Conservation (phyloP, 768 basidiomycete species). For the Agaricus blazei region DNA sequence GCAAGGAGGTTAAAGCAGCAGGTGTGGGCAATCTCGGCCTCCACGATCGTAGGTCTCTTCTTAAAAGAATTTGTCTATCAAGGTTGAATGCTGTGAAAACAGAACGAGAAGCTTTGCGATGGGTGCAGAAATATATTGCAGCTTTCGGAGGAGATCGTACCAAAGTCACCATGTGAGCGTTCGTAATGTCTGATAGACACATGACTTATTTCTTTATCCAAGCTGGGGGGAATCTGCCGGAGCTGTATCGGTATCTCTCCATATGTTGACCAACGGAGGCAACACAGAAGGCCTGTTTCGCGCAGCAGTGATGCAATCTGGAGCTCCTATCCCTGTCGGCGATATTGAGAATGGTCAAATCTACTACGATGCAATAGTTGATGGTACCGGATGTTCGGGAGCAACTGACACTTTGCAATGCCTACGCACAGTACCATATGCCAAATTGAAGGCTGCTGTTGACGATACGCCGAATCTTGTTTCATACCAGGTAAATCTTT, state of each 20-base stretch:
- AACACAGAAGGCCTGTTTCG: constrained; percentile 8
- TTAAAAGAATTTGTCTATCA: no score
- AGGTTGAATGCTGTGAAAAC: no score
- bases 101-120: constrained; percentile 37
- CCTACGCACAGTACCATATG: constrained; percentile 31
- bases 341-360: constrained; percentile 37
- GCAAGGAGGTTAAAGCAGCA: constrained; percentile 34
- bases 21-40: constrained; percentile 45
- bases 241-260: constrained; percentile 8
- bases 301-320: constrained; percentile 22
- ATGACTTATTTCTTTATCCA: neutral
- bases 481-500: constrained; percentile 28
- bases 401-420: constrained; percentile 35
- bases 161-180: constrained; percentile 43
- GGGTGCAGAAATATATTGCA: constrained; percentile 58
- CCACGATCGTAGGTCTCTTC: constrained; percentile 33
- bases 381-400: constrained; percentile 21
- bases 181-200: neutral
- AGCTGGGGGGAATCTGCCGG: constrained; percentile 13
- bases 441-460: constrained; percentile 31
- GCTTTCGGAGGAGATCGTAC: constrained; percentile 58
- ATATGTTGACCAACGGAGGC: constrained; percentile 7
- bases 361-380: constrained; percentile 39
- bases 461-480: constrained; percentile 33
- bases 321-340: constrained; percentile 39